Percentiles rank a stretch among this genome's conserved stretches.
These are phyloP conservation scores for Rutstroemia sp. DNA, from an alignment of 2,329 filamentous ascomycete species.

Conservation along the genomic window DNA sequence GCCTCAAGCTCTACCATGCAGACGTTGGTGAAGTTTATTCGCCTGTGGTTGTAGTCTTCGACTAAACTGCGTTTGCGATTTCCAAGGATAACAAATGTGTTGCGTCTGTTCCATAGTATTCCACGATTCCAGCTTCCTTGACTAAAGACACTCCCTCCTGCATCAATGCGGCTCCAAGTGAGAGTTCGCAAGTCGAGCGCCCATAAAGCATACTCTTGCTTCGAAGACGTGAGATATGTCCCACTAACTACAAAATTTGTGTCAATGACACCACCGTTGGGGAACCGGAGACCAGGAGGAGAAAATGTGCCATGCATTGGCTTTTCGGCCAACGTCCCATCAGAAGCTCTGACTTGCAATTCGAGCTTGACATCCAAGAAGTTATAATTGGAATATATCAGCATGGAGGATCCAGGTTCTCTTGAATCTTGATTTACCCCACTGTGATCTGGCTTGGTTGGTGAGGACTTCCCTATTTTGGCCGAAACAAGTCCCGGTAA, in stretches of 20 bases:
- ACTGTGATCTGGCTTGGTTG: conserved; percentile 34
- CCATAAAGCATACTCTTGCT: conserved; percentile 97
- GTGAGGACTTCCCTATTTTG: conserved; percentile 54
- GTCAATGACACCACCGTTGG: conserved; percentile 91
- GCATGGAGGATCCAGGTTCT: conserved; percentile 64
- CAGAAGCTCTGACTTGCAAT: conserved; percentile 76
- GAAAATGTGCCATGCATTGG: conserved; percentile 82
- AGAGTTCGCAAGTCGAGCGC: conserved; percentile 81
- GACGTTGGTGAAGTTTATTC: conserved; percentile 95
- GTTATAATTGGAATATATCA: conserved; percentile 99
- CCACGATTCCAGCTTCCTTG: conserved; percentile 98
- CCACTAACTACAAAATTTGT: conserved; percentile 96
- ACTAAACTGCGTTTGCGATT: conserved; percentile 90
- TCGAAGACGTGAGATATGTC: conserved; percentile 94
- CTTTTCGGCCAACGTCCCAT: conserved; percentile 79
- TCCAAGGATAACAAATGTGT: conserved; percentile 91
- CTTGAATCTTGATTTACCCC: conserved; percentile 42
- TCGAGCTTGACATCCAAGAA: conserved; percentile 96
- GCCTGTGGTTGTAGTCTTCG: conserved; percentile 95
- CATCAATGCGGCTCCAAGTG: conserved; percentile 94
- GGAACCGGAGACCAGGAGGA: conserved; percentile 87
- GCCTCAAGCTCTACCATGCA: conserved; percentile 96
- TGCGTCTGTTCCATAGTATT: conserved; percentile 85
- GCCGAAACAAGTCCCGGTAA: conserved; percentile 58
- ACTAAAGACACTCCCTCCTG: conserved; percentile 86